Percentiles rank a stretch among this genome's conserved stretches.
Evolutionary conservation across 2,329 filamentous ascomycete species (phyloP).

Genomic region (Furcasterigmium furcatum): DNA sequence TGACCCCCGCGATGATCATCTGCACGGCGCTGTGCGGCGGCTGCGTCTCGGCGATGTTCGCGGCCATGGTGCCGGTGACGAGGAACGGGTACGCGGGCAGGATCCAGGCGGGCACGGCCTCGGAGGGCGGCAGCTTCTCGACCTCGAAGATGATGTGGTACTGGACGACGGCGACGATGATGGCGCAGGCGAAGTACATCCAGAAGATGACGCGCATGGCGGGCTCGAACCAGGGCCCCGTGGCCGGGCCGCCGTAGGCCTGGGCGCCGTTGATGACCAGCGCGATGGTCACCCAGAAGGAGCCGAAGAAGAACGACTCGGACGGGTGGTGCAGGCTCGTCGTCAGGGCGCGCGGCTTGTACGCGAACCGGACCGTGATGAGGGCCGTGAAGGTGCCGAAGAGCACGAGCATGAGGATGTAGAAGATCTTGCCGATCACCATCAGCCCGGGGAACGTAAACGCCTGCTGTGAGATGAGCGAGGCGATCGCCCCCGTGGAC

Average conservation of each 20-base stretch:
- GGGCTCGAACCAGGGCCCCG: conserved; percentile 43
- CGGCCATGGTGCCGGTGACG: conserved; percentile 49
- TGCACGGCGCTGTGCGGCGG: conserved; percentile 39
- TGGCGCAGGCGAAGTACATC: conserved; percentile 38
- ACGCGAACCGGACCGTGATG: conserved; percentile 54
- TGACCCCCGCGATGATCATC: conserved; percentile 47
- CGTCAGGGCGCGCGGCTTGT: conserved; percentile 55
- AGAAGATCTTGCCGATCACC: conserved; percentile 41
- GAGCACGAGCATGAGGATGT: conserved; percentile 44
- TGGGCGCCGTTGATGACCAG: conserved; percentile 62
- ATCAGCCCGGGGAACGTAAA: conserved; percentile 40
- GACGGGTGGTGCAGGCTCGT: conserved; percentile 61
- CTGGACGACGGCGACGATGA: conserved; percentile 19
- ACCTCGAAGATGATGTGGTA: conserved; percentile 22
- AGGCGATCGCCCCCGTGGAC: conserved; percentile 23
- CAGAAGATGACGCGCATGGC: conserved; percentile 46
- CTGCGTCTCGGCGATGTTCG: conserved; percentile 42
- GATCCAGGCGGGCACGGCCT: conserved; percentile 53
- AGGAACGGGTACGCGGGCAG: conserved; percentile 53
- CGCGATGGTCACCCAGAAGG: conserved; percentile 58
- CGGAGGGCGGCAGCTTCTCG: conserved; percentile 39
- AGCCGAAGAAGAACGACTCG: conserved; percentile 60
- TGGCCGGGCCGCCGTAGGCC: conserved; percentile 50
- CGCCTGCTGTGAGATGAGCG: conserved; percentile 24
- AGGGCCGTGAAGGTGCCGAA: conserved; percentile 46